Evolutionary conservation across 148 eudicot genomes (phyloP).

Genomic region (Oxyria digyna): DNA sequence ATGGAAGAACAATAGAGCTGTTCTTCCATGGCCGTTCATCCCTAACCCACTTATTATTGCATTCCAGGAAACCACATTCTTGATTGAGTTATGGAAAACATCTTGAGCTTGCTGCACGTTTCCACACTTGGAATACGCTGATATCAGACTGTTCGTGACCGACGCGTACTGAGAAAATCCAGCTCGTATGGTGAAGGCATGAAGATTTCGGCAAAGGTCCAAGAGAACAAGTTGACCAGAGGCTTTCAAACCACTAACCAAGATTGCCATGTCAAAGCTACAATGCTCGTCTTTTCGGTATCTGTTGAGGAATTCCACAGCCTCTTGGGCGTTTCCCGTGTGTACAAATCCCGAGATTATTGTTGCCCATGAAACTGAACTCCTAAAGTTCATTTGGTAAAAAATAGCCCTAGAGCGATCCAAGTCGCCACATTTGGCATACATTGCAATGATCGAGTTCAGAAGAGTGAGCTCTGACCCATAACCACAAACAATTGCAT

Average conservation of each 20-base stretch:
- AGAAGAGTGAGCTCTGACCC: conserved; percentile 10
- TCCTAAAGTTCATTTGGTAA: conserved; percentile 5
- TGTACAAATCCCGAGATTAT: conserved; percentile 13
- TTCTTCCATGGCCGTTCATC: conserved; percentile 18
- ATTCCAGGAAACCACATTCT: conserved; percentile 17
- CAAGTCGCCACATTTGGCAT: conserved; percentile 12
- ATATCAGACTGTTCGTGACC: conserved; percentile 16
- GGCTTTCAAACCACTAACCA: conserved; percentile 14
- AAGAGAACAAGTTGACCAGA: conserved; percentile 12
- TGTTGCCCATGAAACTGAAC: conserved; percentile 11
- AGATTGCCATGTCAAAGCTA: conserved; percentile 8
- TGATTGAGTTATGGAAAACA: conserved; percentile 9
- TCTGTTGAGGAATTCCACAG: conserved; percentile 8
- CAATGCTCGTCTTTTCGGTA: conserved; percentile 7
- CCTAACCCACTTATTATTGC: conserved; percentile 20
- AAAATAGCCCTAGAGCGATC: conserved; percentile 13
- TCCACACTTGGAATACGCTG: conserved; percentile 18
- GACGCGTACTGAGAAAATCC: conserved; percentile 10
- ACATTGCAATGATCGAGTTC: conserved; percentile 16
- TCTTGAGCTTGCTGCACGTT: conserved; percentile 13
- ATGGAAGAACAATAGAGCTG: conserved; percentile 10
- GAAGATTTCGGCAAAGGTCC: conserved; percentile 15
- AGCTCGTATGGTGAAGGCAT: background rate
- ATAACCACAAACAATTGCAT: conserved; percentile 9
- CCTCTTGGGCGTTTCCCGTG: conserved; percentile 9